phyloP scores from a whole-genome alignment of 1,284 basidiomycete species.

The Fistulinella cinereoalba region DNA sequence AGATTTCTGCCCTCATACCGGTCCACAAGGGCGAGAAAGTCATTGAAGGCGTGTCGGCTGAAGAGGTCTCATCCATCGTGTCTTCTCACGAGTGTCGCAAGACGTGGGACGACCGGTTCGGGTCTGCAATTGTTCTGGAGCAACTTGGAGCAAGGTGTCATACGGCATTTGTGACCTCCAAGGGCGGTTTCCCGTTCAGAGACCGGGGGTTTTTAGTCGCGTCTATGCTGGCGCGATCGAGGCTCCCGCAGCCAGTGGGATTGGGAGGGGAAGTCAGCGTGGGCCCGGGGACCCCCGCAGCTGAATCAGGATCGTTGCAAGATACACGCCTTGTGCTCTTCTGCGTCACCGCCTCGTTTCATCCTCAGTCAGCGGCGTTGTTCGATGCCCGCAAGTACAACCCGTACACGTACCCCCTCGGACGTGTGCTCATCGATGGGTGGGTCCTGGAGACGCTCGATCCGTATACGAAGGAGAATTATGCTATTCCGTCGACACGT shows the following conservation, averaged over 20 bases:
- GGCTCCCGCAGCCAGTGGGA: slow-evolving; percentile 38
- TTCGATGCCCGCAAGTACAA: slow-evolving; percentile 77
- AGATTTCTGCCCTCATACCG: slow-evolving; percentile 80
- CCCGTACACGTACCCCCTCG: slow-evolving; percentile 69
- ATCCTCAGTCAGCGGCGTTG: slow-evolving; percentile 54
- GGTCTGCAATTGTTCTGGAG: slow-evolving; percentile 68
- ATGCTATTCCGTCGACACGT: slow-evolving; percentile 90
- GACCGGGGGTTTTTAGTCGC: slow-evolving; percentile 87
- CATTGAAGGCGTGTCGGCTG: slow-evolving; percentile 91
- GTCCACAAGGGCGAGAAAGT: slow-evolving; percentile 91
- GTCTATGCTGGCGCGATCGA: slow-evolving; percentile 67
- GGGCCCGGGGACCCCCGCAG: slow-evolving; percentile 10
- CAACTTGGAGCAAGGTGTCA: slow-evolving; percentile 77
- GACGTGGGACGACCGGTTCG: slow-evolving; percentile 85
- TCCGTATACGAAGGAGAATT: slow-evolving; percentile 94
- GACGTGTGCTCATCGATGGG: slow-evolving; percentile 85
- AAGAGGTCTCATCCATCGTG: slow-evolving; percentile 80
- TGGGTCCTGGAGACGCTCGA: slow-evolving; percentile 98
- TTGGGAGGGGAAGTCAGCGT: slow-evolving; percentile 30
- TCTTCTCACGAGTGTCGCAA: slow-evolving; percentile 71
- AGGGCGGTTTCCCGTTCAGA: slow-evolving; percentile 87
- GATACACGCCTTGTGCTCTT: slow-evolving; percentile 59
- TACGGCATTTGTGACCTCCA: slow-evolving; percentile 67
- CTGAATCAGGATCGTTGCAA: slow-evolving; percentile 26
- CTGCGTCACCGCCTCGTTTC: slow-evolving; percentile 76